These are phyloP conservation scores for Leccinellum albellum DNA, from an alignment of 768 basidiomycete species.

Conservation along the genomic window DNA sequence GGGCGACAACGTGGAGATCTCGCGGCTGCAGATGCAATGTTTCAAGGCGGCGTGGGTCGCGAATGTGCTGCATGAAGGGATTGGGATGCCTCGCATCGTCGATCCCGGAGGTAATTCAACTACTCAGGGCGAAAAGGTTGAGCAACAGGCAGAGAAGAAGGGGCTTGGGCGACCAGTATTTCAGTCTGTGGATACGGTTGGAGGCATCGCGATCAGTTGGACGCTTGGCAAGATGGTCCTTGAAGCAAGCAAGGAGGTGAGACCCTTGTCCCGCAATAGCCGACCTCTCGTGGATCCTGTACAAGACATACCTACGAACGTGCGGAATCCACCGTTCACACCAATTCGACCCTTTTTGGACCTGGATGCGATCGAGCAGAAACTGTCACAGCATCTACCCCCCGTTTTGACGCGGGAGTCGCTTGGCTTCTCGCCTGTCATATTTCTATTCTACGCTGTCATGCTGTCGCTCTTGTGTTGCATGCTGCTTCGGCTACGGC, in stretches of 20 bases:
- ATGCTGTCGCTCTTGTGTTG: slow-evolving; percentile 41
- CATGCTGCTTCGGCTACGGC: slow-evolving; percentile 55
- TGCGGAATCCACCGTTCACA: slow-evolving; percentile 47
- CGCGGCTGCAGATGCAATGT: slow-evolving; percentile 93
- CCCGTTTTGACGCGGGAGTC: slow-evolving; percentile 56
- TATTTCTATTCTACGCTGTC: slow-evolving; percentile 54
- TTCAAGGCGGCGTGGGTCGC: slow-evolving; percentile 99
- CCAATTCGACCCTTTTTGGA: slow-evolving; percentile 63
- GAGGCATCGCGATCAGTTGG: slow-evolving; percentile 94
- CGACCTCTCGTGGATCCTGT: slow-evolving; percentile 72
- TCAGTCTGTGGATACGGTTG: slow-evolving; percentile 89
- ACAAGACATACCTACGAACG: slow-evolving; percentile 55
- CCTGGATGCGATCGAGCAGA: slow-evolving; percentile 59
- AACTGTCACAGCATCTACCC: slow-evolving; percentile 64
- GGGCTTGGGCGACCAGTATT: slow-evolving; percentile 82
- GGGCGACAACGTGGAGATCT: slow-evolving; percentile 73
- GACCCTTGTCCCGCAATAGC: slow-evolving; percentile 40
- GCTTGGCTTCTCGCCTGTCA: slow-evolving; percentile 68
- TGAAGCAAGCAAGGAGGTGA: slow-evolving; percentile 88
- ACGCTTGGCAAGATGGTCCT: slow-evolving; percentile 99
- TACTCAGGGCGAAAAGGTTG: slow-evolving; percentile 65
- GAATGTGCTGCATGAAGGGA: slow-evolving; percentile 93
- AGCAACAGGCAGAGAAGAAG: slow-evolving; percentile 73
- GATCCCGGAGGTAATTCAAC: slow-evolving; percentile 80
- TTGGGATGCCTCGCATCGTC: slow-evolving; percentile 88